Conservation (phyloP, 75 land plant species). For the Gnetum montanum region DNA sequence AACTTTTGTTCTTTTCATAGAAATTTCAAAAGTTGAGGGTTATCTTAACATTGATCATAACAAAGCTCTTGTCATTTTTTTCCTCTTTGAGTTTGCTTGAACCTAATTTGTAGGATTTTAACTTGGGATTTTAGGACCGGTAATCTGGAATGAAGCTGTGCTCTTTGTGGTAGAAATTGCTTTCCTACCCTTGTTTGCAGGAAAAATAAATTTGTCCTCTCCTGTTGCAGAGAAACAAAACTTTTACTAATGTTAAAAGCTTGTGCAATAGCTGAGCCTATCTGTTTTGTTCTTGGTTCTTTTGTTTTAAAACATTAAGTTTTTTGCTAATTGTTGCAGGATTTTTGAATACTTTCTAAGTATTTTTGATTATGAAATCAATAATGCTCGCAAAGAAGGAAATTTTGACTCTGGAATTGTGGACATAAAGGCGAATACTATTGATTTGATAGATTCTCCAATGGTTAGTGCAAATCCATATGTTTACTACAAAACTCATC, state of each 20-base stretch:
- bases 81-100: no score
- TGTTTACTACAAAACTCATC: not conserved
- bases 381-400: conserved; percentile 85
- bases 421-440: conserved; percentile 68
- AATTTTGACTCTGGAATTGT: conserved; percentile 92
- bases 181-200: no score
- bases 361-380: conserved; percentile 66
- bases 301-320: not conserved
- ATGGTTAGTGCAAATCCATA: conserved; percentile 35
- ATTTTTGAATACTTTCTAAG: conserved; percentile 80
- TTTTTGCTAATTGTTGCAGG: conserved; percentile 28
- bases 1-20: no score
- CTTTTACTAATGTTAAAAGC: not conserved
- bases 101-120: no score
- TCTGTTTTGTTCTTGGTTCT: not conserved
- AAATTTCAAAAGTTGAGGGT: no score
- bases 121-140: no score
- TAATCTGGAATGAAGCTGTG: no score
- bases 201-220: no score
- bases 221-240: no score
- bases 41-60: no score
- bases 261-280: not conserved
- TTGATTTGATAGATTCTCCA: conserved; percentile 62
- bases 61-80: no score
- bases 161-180: no score